Evolutionary conservation across 345 rosid species (phyloP), one percentile per base, ranked within the genome.

Genomic region (Aethionema arabicum): DNA sequence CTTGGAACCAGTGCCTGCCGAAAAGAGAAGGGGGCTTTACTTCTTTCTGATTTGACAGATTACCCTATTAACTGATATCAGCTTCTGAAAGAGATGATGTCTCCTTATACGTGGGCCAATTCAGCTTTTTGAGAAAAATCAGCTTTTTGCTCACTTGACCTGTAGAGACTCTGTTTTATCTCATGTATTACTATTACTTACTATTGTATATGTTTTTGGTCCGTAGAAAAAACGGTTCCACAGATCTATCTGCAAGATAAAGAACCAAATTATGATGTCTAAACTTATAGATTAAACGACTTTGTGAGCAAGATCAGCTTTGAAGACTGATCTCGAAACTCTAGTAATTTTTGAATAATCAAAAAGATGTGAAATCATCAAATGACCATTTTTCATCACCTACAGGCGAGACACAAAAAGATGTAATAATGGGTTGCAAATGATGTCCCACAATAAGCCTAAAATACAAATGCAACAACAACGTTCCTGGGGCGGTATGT

Each of bases 161-260:
- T 48, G 65, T 63, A 63, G 64, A 56, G 46, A 56, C 7, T 32
- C 59, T 21, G 27, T 21, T 37, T 50, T 33, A 33, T 63, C 64
- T 70, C 69, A 4, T 49, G 47, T 49, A 43, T 10, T 40, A 40
- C 3, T 42, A 13, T 63, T 21, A 21, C 27, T 21, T 21, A 21
- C 27, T 21, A 21, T 13, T 59, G 73, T 68, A 55, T 62, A 69
- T 69, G 65, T 51, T 70, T 57, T 70, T 57, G 74, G 47, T 50
- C 59, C 47, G 59, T 12, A 48, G 33, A 42, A 42, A 49, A 47
- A n/a, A 56, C 66, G 2, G 11, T 39, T 31, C 32, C 32, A 11
- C 8, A 41, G 16, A 62, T 39, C 15, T 30, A 62, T 39, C 15
- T 30, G 27, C 52, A 42, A 52, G 44, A 15, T 59, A 52, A 27